Evolutionary conservation across 2,329 filamentous ascomycete species (phyloP).

Genomic region (Penicillium decumbens): DNA sequence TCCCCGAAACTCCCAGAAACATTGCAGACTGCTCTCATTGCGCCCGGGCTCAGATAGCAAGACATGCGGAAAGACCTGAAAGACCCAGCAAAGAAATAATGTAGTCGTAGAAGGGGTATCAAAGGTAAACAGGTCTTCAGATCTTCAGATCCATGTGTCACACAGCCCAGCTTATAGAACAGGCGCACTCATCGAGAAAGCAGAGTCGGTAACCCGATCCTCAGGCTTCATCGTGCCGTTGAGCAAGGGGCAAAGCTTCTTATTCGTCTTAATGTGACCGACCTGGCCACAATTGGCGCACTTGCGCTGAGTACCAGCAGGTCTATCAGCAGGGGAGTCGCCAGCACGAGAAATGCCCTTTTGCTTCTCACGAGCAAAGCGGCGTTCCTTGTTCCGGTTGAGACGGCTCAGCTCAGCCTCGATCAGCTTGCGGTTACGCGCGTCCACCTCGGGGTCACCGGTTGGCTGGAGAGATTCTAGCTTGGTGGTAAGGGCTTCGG

Average conservation of each 20-base stretch:
- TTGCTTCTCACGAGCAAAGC: slow-evolving; percentile 83
- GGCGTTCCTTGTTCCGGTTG: slow-evolving; percentile 84
- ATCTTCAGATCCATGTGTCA: not conserved
- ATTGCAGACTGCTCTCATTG: not conserved
- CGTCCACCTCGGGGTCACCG: slow-evolving; percentile 62
- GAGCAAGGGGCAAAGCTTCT: slow-evolving; percentile 87
- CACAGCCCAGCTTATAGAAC: slow-evolving; percentile 20
- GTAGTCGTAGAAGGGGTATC: not conserved
- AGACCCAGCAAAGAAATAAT: slow-evolving; percentile 5
- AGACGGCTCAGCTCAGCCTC: slow-evolving; percentile 75
- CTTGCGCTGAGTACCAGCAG: slow-evolving; percentile 66
- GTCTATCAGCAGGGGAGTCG: slow-evolving; percentile 50
- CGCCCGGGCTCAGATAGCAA: not conserved
- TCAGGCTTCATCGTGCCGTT: slow-evolving; percentile 71
- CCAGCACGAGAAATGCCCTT: slow-evolving; percentile 58
- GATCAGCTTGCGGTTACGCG: slow-evolving; percentile 58
- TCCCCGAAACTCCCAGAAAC: not conserved
- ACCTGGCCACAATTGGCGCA: slow-evolving; percentile 97
- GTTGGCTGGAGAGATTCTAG: slow-evolving; percentile 60
- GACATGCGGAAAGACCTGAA: not conserved
- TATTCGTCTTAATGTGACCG: slow-evolving; percentile 98
- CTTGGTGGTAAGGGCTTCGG: slow-evolving; percentile 68
- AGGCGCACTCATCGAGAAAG: slow-evolving; percentile 47
- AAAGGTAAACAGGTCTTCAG: not conserved
- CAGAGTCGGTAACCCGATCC: slow-evolving; percentile 44